Evolutionary conservation across 2,329 filamentous ascomycete genomes (phyloP), one percentile per base, ranked within the genome.

Genomic region (Aspergillus terreus): DNA sequence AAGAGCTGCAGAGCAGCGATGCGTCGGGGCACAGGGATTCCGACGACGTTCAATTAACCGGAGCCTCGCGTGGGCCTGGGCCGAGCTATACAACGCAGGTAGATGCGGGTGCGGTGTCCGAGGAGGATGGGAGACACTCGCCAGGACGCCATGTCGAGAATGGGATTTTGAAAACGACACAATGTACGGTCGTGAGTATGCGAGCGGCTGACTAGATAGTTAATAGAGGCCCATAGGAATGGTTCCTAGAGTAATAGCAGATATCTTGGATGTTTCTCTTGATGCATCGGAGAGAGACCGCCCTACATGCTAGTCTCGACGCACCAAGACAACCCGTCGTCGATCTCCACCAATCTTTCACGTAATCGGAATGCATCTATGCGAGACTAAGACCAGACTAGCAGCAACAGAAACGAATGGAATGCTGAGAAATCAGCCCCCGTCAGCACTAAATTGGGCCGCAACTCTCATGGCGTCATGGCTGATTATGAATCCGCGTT

Each of bases 1-100:
- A 49, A 38, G 47, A 49, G 27, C 12, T 49, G 11, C 40, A 43
- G 4, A 49, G 47, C 27, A 33, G 30, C 6, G 44, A 45, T 33
- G 10, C 7, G 3, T 45, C 25, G 4, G 27, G 3, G 27, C 23
- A 6, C n/a, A 17, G 14, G 9, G 6, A 6, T 6, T 35, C 25
- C 10, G 27, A 45, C 17, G 44, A 45, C 5, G 44, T 19, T 15
- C 44, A 32, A 19, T 12, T 19, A 3, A 32, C 35, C 4, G 9
- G 14, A 21, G 19, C 4, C 2, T 6, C 40, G 4, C 17, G 23
- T 23, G 40, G 40, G 12, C 5, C 40, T 12, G 11, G 14, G 2
- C 14, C 19, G 40, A 42, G 3, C 14, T 19, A 23, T 42, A 42
- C 19, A 5, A n/a, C 40, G 9, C 23, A 17, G 4, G 40, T 19